Percentiles rank a stretch among this genome's conserved stretches.
Evolutionary conservation across 78 protist species (phyloP).

Genomic region (Dictyostelium citrinum): DNA sequence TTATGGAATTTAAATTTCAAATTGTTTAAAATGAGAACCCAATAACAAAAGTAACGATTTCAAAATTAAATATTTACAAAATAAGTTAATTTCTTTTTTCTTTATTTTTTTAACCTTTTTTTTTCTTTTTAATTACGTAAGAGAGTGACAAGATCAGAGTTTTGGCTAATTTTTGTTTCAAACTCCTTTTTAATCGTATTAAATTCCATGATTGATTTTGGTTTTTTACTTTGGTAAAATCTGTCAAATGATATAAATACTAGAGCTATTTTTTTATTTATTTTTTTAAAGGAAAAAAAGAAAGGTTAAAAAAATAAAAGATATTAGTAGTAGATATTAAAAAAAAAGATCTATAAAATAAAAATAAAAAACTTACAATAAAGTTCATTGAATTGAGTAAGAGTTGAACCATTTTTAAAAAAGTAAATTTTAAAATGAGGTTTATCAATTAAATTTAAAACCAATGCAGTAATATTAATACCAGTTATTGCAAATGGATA

Average conservation of each 20-base stretch:
- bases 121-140: neutral
- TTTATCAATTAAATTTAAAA: constrained; percentile 1
- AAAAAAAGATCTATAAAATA: too few relatives aligned
- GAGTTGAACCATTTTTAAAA: neutral
- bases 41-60: too few relatives aligned
- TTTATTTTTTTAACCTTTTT: neutral
- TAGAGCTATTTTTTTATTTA: neutral
- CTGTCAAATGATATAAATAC: constrained; percentile 30
- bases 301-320: too few relatives aligned
- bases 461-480: constrained; percentile 21
- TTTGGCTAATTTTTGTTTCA: neutral
- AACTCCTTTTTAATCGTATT: constrained; percentile 43
- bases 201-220: constrained; percentile 45
- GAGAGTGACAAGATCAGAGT: neutral
- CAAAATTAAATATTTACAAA: neutral
- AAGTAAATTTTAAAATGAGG: constrained; percentile 10
- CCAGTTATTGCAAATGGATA: constrained; percentile 73
- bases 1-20: too few relatives aligned
- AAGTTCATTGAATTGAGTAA: constrained; percentile 16
- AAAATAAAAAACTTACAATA: constrained; percentile 39
- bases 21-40: too few relatives aligned
- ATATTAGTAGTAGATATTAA: too few relatives aligned
- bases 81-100: too few relatives aligned
- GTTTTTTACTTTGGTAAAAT: constrained; percentile 58
- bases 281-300: too few relatives aligned